Evolutionary conservation across 1,284 basidiomycete genomes (phyloP).

Genomic region (Xerocomus amazonicus): DNA sequence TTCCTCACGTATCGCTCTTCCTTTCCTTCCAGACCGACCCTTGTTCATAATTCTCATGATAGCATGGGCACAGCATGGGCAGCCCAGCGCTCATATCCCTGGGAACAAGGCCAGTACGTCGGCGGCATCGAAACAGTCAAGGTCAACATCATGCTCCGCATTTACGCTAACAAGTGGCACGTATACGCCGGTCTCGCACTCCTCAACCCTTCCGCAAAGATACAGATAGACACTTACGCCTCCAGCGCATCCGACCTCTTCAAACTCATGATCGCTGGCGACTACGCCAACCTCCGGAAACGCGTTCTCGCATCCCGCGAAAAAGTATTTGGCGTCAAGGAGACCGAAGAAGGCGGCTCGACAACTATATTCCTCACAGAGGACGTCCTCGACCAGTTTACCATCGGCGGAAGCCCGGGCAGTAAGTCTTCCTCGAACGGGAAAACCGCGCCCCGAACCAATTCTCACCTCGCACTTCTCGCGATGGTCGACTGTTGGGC

Average conservation of each 20-base stretch:
- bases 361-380: slow-evolving; percentile 84
- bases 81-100: slow-evolving; percentile 78
- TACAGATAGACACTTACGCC: slow-evolving; percentile 90
- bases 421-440: slow-evolving; percentile 11
- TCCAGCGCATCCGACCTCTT: slow-evolving; percentile 85
- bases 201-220: slow-evolving; percentile 88
- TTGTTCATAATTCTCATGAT: slow-evolving; percentile 6
- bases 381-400: slow-evolving; percentile 86
- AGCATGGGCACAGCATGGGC: slow-evolving; percentile 99
- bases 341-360: slow-evolving; percentile 31
- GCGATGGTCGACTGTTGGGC: slow-evolving; percentile 99
- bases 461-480: slow-evolving; percentile 93
- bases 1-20: slow-evolving; percentile 73
- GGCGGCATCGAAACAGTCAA: slow-evolving; percentile 99
- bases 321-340: slow-evolving; percentile 67
- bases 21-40: background rate
- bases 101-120: slow-evolving; percentile 93
- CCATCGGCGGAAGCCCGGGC: slow-evolving; percentile 27
- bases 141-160: slow-evolving; percentile 94
- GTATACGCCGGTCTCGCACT: slow-evolving; percentile 98
- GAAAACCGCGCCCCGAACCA: slow-evolving; percentile 39
- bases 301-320: slow-evolving; percentile 78
- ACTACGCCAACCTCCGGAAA: slow-evolving; percentile 60
- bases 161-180: slow-evolving; percentile 98
- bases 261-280: slow-evolving; percentile 92